phyloP scores from a whole-genome alignment of 805 yeast species.

The Zygoascus ofunaensis region DNA sequence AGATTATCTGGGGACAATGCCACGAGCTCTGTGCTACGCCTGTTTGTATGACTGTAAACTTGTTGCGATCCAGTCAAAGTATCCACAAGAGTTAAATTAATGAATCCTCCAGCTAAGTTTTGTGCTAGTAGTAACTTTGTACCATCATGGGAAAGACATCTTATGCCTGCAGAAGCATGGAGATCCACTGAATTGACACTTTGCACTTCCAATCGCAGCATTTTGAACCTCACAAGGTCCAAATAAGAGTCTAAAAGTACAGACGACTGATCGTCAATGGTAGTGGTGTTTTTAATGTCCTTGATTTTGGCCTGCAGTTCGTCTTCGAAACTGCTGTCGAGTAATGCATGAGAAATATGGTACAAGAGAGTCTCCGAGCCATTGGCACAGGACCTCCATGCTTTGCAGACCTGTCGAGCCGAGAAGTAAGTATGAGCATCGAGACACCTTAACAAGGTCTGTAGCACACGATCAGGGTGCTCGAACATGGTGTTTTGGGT shows the following conservation, averaged over 20 bases:
- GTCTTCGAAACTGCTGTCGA: not conserved
- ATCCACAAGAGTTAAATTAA: not conserved
- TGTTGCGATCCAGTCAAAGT: not conserved
- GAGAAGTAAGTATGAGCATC: not conserved
- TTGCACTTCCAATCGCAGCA: not conserved
- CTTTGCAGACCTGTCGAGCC: slow-evolving; percentile 4
- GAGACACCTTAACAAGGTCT: not conserved
- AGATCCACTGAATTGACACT: not conserved
- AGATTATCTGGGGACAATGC: slow-evolving; percentile 1
- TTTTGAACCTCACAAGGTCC: not conserved
- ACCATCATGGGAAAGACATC: not conserved
- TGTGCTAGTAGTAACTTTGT: not conserved
- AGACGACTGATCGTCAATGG: not conserved
- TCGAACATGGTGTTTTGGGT: not conserved
- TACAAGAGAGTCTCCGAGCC: not conserved
- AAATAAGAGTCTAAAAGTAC: not conserved
- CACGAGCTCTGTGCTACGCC: not conserved
- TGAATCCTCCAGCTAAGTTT: not conserved
- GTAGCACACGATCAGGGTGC: not conserved
- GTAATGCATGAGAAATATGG: not conserved
- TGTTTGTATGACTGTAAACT: not conserved
- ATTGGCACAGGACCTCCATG: not conserved
- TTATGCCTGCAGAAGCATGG: not conserved
- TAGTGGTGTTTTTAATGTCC: not conserved
- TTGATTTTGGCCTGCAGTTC: not conserved